Evolutionary conservation across 2,329 filamentous ascomycete species (phyloP).

Genomic region (Botryotinia calthae): DNA sequence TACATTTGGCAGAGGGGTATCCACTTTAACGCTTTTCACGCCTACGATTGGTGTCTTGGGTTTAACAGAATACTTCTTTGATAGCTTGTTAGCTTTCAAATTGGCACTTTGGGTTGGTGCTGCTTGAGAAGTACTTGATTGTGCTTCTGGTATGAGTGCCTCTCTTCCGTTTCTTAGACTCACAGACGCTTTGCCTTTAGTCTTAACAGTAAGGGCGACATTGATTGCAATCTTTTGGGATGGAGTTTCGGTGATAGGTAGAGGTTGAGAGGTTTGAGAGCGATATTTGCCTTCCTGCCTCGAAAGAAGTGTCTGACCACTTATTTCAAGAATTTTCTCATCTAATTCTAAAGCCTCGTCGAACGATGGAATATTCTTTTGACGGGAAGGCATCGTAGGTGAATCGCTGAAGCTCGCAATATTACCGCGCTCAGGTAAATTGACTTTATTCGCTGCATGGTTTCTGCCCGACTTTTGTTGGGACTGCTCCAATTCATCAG

Average conservation of each 20-base stretch:
- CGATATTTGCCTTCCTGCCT: not conserved
- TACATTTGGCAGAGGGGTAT: not conserved
- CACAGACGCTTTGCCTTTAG: not conserved
- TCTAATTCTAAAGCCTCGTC: not conserved
- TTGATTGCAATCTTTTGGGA: not conserved
- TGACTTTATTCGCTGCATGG: not conserved
- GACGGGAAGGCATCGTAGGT: not conserved
- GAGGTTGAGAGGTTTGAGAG: not conserved
- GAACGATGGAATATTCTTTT: not conserved
- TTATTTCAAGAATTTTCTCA: not conserved
- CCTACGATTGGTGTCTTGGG: not conserved
- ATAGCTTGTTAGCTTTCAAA: not conserved
- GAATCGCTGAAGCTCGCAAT: not conserved
- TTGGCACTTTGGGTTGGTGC: not conserved
- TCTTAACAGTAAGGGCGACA: not conserved
- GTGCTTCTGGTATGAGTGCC: not conserved
- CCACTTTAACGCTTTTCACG: not conserved
- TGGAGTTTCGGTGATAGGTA: not conserved
- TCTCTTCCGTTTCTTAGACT: not conserved
- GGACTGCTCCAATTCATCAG: not conserved
- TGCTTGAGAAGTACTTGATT: not conserved
- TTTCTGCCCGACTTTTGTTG: not conserved
- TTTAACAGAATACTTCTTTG: not conserved
- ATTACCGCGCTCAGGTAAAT: not conserved
- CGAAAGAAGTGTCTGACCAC: not conserved